Evolutionary conservation across 495 filamentous ascomycete genomes (phyloP).

Genomic region (Delitschia confertaspora): DNA sequence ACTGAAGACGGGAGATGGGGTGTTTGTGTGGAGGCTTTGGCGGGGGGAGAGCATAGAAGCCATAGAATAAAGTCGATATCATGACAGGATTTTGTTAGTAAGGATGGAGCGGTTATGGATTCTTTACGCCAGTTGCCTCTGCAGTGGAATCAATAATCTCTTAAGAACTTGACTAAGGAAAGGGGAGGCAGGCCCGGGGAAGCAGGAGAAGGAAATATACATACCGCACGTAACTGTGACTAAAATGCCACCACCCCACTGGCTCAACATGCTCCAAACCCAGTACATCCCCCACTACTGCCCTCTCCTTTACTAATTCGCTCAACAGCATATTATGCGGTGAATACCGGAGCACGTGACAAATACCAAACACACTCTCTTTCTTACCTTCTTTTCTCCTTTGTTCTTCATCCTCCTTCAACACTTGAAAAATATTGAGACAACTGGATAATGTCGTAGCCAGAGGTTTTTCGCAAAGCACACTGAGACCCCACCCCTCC

Average conservation of each 20-base stretch:
- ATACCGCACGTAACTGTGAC: slow-evolving; percentile 80
- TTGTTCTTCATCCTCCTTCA: slow-evolving; percentile 34
- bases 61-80: slow-evolving; percentile 89
- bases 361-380: slow-evolving; percentile 66
- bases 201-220: slow-evolving; percentile 6
- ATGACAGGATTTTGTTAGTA: slow-evolving; percentile 91
- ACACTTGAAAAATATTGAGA: slow-evolving; percentile 56
- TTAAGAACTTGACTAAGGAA: not conserved
- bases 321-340: slow-evolving; percentile 83
- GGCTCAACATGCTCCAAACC: slow-evolving; percentile 88
- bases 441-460: slow-evolving; percentile 70
- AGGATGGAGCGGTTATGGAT: slow-evolving; percentile 58
- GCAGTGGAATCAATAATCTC: not conserved
- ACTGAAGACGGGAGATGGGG: slow-evolving; percentile 69
- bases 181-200: not conserved
- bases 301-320: slow-evolving; percentile 62
- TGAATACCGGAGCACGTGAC: slow-evolving; percentile 52
- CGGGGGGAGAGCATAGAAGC: slow-evolving; percentile 63
- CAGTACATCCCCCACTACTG: slow-evolving; percentile 74
- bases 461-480: slow-evolving; percentile 93
- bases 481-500: slow-evolving; percentile 54
- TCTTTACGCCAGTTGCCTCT: slow-evolving; percentile 88
- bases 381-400: slow-evolving; percentile 24
- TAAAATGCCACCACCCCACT: slow-evolving; percentile 93
- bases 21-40: slow-evolving; percentile 30